Conservation (phyloP, 495 filamentous ascomycete species). For the Penicillium turbatum region DNA sequence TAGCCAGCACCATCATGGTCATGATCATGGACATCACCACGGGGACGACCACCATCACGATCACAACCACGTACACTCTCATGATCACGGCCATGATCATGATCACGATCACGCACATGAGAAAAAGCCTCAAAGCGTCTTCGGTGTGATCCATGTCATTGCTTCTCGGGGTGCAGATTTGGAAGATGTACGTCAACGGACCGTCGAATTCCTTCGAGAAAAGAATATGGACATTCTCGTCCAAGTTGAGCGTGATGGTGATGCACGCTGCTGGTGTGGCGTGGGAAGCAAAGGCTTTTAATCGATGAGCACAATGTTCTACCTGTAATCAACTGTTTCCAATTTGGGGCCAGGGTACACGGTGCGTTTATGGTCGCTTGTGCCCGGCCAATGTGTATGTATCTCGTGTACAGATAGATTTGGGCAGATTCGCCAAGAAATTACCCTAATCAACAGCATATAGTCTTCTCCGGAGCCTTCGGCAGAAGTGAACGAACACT, state of each 20-base stretch:
- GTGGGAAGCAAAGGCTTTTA: conserved; percentile 34
- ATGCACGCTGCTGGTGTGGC: conserved; percentile 76
- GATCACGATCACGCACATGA: conserved; percentile 26
- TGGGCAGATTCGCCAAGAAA: conserved; percentile 3
- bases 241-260: conserved; percentile 72
- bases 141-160: conserved; percentile 81
- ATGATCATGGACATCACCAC: too few species aligned
- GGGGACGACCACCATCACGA: conserved; percentile 9
- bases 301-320: conserved; percentile 1
- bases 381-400: neutral
- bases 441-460: conserved; percentile 7
- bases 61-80: conserved; percentile 12
- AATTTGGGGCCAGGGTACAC: neutral
- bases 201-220: conserved; percentile 51
- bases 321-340: neutral
- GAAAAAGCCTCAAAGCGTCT: conserved; percentile 46
- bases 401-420: conserved; percentile 9
- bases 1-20: conserved; percentile 25
- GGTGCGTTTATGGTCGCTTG: neutral
- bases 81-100: conserved; percentile 17
- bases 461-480: neutral
- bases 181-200: conserved; percentile 71
- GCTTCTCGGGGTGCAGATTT: conserved; percentile 64
- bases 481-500: neutral
- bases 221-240: conserved; percentile 68